Evolutionary conservation across 352 stramenopile genomes (phyloP).

Genomic region (Pythium biforme): DNA sequence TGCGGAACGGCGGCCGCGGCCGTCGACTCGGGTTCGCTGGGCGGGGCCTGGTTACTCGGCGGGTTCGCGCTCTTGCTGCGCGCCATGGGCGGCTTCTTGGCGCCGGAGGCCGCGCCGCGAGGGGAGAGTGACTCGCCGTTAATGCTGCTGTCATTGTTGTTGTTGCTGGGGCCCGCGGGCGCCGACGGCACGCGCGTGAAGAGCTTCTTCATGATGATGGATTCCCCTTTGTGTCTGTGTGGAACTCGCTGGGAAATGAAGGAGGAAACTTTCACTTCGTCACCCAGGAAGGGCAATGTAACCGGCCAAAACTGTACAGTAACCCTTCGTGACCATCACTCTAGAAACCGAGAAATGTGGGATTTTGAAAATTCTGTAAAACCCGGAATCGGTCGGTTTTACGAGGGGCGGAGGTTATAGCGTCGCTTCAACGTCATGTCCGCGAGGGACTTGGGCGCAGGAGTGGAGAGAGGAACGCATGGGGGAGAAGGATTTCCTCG

Average conservation of each 20-base stretch:
- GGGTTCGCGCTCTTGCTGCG: constrained; percentile 22
- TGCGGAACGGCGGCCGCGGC: background rate
- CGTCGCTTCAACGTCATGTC: background rate
- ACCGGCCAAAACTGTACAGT: too few species aligned
- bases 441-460: too few species aligned
- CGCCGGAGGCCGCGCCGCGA: too few species aligned
- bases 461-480: constrained; percentile 6
- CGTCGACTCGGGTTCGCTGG: constrained; percentile 11
- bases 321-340: too few species aligned
- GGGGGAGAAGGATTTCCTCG: constrained; percentile 65
- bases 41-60: constrained; percentile 2
- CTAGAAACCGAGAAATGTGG: too few species aligned
- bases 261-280: too few species aligned
- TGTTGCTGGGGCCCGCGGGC: background rate
- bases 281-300: too few species aligned
- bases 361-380: too few species aligned
- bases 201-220: constrained; percentile 33
- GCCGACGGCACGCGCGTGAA: constrained; percentile 27
- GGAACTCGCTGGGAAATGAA: too few species aligned
- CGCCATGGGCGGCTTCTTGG: constrained; percentile 6
- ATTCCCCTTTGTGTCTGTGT: background rate
- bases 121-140: constrained; percentile 18
- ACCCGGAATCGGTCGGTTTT: too few species aligned
- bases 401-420: too few species aligned
- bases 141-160: constrained; percentile 13